Base-by-base conservation (phyloP, 805 yeast species). In the Kazachstania psychrophila region DNA sequence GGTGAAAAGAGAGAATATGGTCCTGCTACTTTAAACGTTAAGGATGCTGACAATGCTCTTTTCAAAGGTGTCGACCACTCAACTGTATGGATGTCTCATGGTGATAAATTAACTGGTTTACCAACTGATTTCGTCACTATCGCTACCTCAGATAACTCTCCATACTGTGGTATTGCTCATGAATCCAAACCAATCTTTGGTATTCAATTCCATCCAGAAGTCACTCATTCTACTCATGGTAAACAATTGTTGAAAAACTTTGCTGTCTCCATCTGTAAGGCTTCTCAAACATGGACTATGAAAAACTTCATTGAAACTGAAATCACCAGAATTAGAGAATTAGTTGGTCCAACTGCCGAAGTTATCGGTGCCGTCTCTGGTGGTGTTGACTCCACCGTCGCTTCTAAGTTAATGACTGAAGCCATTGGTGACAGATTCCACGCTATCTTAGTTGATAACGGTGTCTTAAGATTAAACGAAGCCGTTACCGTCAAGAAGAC, bases 301-400 rank as follows among this genome's bases (percentile, higher is more conserved):
- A 84, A 81, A 68, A 92, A 92, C 72, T 92, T 92, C 65, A 84
- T 92, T 56, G 95, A 86, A 54, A 86, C 96, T 47, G 98, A 92
- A 71, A 88, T 92, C 55, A 77, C 82, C 49, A 79, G 98, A 66
- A 92, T 92, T 52, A 76, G 87, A 64, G 72, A 75, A 37, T 70
- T 89, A 48, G 96, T 92, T 49, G 98, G 98, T 36, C 96, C 96
- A 49, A 79, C 87, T 40, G 97, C 96, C 40, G 97, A 92, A 68
- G 98, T 92, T 47, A 92, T 92, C 58, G 98, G 98, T 67, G 98
- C 98, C 38, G 98, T 92, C 47, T 86, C 96, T 36, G 98, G 98
- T 56, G 98, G 98, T 70, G 98, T 92, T 45, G 98, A 92, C 67
- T 92, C 98, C 36, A 92, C 98, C 33, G 98, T 92, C 43, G 98